Conservation (phyloP, 2,329 filamentous ascomycete species). For the Nigrograna mackinnonii region DNA sequence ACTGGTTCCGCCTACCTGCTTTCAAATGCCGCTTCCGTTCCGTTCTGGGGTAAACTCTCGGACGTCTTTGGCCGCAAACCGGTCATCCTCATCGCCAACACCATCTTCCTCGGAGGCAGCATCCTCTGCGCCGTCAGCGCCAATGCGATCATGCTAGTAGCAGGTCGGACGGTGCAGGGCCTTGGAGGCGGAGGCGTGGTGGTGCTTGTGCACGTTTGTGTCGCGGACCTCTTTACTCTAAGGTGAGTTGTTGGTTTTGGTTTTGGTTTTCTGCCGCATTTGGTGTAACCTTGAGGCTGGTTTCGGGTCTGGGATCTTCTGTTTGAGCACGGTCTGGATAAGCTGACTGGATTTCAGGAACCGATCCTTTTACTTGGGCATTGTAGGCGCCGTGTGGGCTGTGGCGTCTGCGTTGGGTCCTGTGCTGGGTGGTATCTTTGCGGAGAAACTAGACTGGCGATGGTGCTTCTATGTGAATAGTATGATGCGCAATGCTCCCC, state of each 20-base stretch:
- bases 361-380: constrained; percentile 55
- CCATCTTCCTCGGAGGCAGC: constrained; percentile 53
- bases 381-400: constrained; percentile 59
- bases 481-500: constrained; percentile 6
- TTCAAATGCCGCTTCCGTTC: constrained; percentile 41
- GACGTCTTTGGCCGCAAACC: constrained; percentile 44
- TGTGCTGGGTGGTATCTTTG: constrained; percentile 57
- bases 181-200: constrained; percentile 57
- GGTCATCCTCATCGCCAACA: constrained; percentile 36
- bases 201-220: constrained; percentile 56
- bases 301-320: background rate
- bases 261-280: background rate
- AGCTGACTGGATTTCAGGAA: constrained; percentile 32
- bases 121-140: constrained; percentile 54
- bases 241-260: constrained; percentile 19
- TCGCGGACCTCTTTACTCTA: constrained; percentile 58
- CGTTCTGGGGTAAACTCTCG: constrained; percentile 46
- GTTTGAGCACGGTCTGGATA: background rate
- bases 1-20: constrained; percentile 59
- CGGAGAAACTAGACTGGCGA: constrained; percentile 50
- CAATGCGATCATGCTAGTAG: constrained; percentile 57
- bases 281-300: background rate
- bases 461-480: constrained; percentile 51
- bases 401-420: constrained; percentile 58
- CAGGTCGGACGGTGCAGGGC: constrained; percentile 58